Percentiles rank a stretch among this genome's conserved stretches.
These are phyloP conservation scores for Boletus bicolor DNA, from an alignment of 768 basidiomycete genomes.

Conservation along the genomic window DNA sequence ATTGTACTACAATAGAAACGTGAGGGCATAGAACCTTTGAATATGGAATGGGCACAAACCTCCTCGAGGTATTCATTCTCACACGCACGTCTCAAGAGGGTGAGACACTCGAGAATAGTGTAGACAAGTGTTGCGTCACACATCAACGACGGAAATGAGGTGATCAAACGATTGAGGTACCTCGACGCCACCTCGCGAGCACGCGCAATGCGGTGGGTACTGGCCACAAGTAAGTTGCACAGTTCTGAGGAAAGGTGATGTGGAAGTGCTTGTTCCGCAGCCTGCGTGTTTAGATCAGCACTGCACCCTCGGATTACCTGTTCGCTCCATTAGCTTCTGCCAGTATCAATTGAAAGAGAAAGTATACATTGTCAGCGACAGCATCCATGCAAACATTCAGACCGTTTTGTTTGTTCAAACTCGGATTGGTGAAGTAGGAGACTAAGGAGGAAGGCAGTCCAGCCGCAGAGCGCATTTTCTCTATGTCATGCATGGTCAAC, in stretches of 20 bases:
- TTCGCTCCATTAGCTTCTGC: neutral
- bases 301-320: conserved; percentile 81
- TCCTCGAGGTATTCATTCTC: conserved; percentile 92
- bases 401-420: conserved; percentile 66
- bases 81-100: conserved; percentile 80
- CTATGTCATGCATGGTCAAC: conserved; percentile 82
- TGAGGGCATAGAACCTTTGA: neutral
- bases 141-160: conserved; percentile 91
- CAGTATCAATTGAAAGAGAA: neutral
- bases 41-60: conserved; percentile 41
- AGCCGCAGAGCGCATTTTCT: conserved; percentile 76
- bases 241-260: conserved; percentile 67
- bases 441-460: conserved; percentile 81
- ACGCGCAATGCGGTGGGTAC: conserved; percentile 80
- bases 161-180: conserved; percentile 82
- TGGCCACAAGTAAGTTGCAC: conserved; percentile 66
- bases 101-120: conserved; percentile 87
- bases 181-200: conserved; percentile 79
- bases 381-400: conserved; percentile 80
- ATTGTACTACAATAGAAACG: conserved; percentile 63
- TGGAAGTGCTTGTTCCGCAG: conserved; percentile 77
- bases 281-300: conserved; percentile 66
- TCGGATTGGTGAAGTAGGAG: conserved; percentile 84
- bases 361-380: conserved; percentile 74
- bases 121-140: conserved; percentile 87